Evolutionary conservation across 108 stramenopile species (phyloP).

Genomic region (Seminavis robusta): DNA sequence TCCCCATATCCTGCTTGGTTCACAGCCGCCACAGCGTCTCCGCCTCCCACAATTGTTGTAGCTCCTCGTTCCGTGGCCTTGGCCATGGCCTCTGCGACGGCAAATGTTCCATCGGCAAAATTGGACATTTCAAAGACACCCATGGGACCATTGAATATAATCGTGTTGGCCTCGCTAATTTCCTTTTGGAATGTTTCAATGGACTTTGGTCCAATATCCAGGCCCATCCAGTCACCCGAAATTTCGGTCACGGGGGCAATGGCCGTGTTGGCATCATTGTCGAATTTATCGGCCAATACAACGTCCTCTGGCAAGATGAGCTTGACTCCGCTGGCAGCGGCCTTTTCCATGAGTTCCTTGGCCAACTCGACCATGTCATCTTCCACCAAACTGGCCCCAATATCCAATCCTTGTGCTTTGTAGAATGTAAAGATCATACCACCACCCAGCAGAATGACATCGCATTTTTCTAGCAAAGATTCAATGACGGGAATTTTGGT

Average conservation of each 20-base stretch:
- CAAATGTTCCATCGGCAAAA: constrained; percentile 88
- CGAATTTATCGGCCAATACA: constrained; percentile 90
- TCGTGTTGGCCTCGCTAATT: constrained; percentile 79
- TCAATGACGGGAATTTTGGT: constrained; percentile 99
- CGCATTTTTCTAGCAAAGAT: constrained; percentile 93
- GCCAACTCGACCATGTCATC: constrained; percentile 92
- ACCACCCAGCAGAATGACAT: constrained; percentile 92
- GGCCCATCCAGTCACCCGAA: constrained; percentile 95
- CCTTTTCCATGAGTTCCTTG: constrained; percentile 85
- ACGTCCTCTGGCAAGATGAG: constrained; percentile 93
- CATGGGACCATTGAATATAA: constrained; percentile 91
- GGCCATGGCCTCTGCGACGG: constrained; percentile 87
- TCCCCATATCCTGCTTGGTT: constrained; percentile 90
- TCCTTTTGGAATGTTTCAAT: constrained; percentile 75
- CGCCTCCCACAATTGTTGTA: constrained; percentile 94
- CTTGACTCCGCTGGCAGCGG: constrained; percentile 94
- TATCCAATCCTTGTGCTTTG: constrained; percentile 89
- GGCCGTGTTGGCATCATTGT: constrained; percentile 75
- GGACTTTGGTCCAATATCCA: constrained; percentile 95
- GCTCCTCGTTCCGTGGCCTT: constrained; percentile 88
- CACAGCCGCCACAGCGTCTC: constrained; percentile 96
- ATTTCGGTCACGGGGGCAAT: constrained; percentile 83
- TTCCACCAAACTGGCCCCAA: constrained; percentile 88
- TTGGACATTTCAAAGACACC: constrained; percentile 97
- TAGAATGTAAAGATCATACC: constrained; percentile 99